phyloP scores from a whole-genome alignment of 495 filamentous ascomycete species.

The Daldinia decipiens region DNA sequence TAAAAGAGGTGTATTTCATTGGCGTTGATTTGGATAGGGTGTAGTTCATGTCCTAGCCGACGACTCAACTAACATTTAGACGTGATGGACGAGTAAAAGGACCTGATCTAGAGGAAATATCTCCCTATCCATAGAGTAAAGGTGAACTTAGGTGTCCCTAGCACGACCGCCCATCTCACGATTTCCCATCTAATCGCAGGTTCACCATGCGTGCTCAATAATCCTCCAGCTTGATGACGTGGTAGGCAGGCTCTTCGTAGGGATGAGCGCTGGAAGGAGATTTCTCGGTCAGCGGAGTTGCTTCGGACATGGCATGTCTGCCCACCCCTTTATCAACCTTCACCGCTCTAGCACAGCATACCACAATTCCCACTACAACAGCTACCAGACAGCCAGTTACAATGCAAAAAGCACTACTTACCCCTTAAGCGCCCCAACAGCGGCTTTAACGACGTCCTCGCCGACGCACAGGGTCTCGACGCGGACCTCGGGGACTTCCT shows the following conservation, averaged over 20 bases:
- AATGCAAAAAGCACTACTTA: slow-evolving; percentile 47
- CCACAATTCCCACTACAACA: no score
- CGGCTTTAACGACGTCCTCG: slow-evolving; percentile 54
- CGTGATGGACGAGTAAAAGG: neutral
- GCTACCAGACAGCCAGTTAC: no score
- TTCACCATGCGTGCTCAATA: slow-evolving; percentile 51
- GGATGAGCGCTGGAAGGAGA: slow-evolving; percentile 66
- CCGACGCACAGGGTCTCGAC: slow-evolving; percentile 66
- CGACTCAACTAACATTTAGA: neutral
- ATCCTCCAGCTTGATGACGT: slow-evolving; percentile 75
- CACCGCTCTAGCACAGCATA: no score
- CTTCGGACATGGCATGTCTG: neutral
- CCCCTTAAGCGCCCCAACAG: slow-evolving; percentile 70
- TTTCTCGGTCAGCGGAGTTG: neutral
- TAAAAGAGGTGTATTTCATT: neutral
- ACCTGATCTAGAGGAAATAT: neutral
- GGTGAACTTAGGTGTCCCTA: no score
- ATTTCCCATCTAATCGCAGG: neutral
- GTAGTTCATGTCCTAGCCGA: neutral
- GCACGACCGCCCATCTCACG: neutral
- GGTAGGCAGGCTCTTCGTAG: slow-evolving; percentile 76
- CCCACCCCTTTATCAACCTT: no score
- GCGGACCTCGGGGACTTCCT: slow-evolving; percentile 60
- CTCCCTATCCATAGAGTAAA: neutral
- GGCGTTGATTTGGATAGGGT: neutral